Conservation (phyloP, 306 rosid genomes). For the Cucurbita maxima region DNA sequence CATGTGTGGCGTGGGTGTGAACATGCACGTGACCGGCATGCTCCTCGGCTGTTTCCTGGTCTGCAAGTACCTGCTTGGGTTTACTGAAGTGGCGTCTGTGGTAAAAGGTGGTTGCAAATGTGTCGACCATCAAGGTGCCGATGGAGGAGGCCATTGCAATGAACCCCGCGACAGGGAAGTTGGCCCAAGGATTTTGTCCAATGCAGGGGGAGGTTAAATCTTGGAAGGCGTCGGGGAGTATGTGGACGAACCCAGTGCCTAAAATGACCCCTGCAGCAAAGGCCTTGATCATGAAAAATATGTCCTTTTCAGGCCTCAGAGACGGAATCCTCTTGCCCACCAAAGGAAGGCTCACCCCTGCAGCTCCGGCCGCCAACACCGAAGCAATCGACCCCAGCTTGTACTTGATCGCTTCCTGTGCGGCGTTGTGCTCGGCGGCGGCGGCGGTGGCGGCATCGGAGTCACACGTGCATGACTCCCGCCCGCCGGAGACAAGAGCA, state of each 20-base stretch:
- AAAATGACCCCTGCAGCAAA: conserved; percentile 69
- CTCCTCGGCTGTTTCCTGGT: conserved; percentile 32
- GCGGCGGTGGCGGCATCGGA: not conserved
- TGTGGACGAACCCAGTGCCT: conserved; percentile 56
- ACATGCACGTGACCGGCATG: conserved; percentile 78
- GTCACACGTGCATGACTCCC: conserved; percentile 21
- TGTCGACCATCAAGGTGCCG: conserved; percentile 50
- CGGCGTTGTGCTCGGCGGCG: not conserved
- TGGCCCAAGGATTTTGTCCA: conserved; percentile 34
- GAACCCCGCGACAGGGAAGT: conserved; percentile 43
- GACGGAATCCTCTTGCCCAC: conserved; percentile 37
- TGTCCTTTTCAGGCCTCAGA: conserved; percentile 30
- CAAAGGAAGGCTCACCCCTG: conserved; percentile 51
- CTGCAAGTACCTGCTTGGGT: conserved; percentile 24
- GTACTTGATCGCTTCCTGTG: conserved; percentile 20
- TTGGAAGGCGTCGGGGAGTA: conserved; percentile 50
- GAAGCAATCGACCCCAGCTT: conserved; percentile 52
- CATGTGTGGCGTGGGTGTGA: conserved; percentile 88
- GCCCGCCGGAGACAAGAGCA: not conserved
- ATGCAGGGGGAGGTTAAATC: conserved; percentile 45
- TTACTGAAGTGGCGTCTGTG: conserved; percentile 29
- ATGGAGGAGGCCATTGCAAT: conserved; percentile 54
- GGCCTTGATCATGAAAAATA: conserved; percentile 52
- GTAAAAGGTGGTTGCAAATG: conserved; percentile 44
- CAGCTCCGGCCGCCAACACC: conserved; percentile 43